These are phyloP conservation scores for Monosporascus sp. DNA, from an alignment of 2,329 filamentous ascomycete genomes.

Conservation along the genomic window DNA sequence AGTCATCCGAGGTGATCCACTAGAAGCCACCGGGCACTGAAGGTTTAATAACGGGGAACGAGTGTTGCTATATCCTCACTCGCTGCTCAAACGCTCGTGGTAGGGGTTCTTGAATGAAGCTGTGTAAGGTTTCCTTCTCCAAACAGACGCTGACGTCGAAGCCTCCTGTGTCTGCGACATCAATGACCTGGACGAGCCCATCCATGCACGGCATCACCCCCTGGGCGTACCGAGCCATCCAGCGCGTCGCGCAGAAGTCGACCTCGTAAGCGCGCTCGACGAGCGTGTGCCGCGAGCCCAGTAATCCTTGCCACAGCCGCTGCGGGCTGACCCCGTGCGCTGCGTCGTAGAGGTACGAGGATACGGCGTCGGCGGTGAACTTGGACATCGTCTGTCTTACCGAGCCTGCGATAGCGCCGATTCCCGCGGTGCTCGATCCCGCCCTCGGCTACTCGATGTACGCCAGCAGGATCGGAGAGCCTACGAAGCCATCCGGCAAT, in stretches of 20 bases:
- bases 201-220: slow-evolving; percentile 37
- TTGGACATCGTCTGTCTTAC: slow-evolving; percentile 30
- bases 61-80: no score
- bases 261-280: slow-evolving; percentile 34
- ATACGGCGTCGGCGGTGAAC: slow-evolving; percentile 34
- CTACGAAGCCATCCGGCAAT: slow-evolving; percentile 35
- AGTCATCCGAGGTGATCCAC: no score
- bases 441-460: slow-evolving; percentile 25
- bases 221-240: slow-evolving; percentile 30
- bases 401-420: slow-evolving; percentile 21
- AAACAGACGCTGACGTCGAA: slow-evolving; percentile 31
- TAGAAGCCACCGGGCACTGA: no score
- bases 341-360: slow-evolving; percentile 35
- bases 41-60: no score
- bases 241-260: slow-evolving; percentile 28
- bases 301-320: slow-evolving; percentile 42
- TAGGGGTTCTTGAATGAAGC: no score
- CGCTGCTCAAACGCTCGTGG: no score
- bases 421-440: slow-evolving; percentile 5
- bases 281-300: slow-evolving; percentile 36
- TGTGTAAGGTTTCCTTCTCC: slow-evolving; percentile 14
- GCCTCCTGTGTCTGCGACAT: slow-evolving; percentile 25
- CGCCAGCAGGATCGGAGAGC: slow-evolving; percentile 38
- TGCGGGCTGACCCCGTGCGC: slow-evolving; percentile 40
- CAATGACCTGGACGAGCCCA: slow-evolving; percentile 37